Percentiles rank a stretch among this genome's conserved stretches.
These are phyloP conservation scores for Aureobasidium subglaciale DNA, from an alignment of 2,329 filamentous ascomycete genomes.

Conservation along the genomic window DNA sequence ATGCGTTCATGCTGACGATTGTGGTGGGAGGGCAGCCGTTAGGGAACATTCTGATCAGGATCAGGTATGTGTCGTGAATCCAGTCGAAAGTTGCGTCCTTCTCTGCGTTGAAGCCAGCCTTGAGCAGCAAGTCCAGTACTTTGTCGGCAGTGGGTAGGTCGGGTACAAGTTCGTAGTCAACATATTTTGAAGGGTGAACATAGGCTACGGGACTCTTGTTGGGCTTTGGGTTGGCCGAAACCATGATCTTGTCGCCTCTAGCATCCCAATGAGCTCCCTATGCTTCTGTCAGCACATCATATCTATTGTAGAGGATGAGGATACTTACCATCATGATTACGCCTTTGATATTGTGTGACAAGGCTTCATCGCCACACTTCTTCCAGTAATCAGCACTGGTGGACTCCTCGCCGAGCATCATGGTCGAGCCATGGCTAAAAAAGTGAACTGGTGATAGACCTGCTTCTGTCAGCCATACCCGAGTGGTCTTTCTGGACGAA, in stretches of 20 bases:
- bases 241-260: constrained; percentile 49
- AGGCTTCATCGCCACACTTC: constrained; percentile 55
- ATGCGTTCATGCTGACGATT: constrained; percentile 48
- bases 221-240: constrained; percentile 54
- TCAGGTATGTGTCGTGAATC: constrained; percentile 66
- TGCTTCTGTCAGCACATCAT: constrained; percentile 1
- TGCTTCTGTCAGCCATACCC: neutral
- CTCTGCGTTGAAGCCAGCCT: constrained; percentile 48
- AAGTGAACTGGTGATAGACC: constrained; percentile 52
- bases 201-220: constrained; percentile 59
- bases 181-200: constrained; percentile 59
- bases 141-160: constrained; percentile 48
- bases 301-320: neutral
- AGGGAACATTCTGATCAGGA: constrained; percentile 65
- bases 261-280: constrained; percentile 62
- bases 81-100: constrained; percentile 55
- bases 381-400: constrained; percentile 59
- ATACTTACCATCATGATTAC: constrained; percentile 56
- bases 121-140: constrained; percentile 44
- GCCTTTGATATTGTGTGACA: constrained; percentile 53
- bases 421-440: constrained; percentile 65
- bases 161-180: constrained; percentile 53
- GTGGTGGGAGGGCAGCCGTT: constrained; percentile 58
- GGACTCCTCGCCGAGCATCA: constrained; percentile 63
- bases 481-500: neutral